Percentiles rank a stretch among this genome's conserved stretches.
phyloP scores from a whole-genome alignment of 2,329 filamentous ascomycete genomes.

The Coleophoma cylindrospora region DNA sequence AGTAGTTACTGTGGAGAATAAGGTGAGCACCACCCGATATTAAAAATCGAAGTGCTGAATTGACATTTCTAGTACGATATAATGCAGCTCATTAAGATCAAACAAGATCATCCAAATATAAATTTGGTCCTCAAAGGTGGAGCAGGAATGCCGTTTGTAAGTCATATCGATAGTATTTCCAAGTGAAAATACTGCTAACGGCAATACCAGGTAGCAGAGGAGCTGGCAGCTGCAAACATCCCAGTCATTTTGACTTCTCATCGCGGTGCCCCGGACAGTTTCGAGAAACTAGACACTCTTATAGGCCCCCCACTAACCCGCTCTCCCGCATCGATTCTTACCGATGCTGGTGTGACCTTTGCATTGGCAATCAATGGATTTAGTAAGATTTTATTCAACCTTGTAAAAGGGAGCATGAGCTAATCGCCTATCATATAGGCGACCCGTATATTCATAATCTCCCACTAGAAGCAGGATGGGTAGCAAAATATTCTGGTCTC shows the following conservation, averaged over 20 bases:
- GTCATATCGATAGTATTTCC: not conserved
- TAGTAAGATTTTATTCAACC: conserved; percentile 11
- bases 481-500: conserved; percentile 33
- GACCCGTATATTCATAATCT: conserved; percentile 35
- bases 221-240: conserved; percentile 33
- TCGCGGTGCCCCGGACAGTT: conserved; percentile 28
- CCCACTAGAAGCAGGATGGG: conserved; percentile 33
- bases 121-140: conserved; percentile 35
- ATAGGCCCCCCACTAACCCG: conserved; percentile 36
- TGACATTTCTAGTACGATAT: conserved; percentile 30
- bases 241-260: conserved; percentile 37
- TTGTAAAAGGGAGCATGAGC: not conserved
- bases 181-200: not conserved
- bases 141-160: conserved; percentile 32
- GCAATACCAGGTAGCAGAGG: conserved; percentile 27
- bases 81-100: conserved; percentile 33
- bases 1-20: conserved; percentile 33
- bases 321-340: conserved; percentile 32
- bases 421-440: conserved; percentile 6
- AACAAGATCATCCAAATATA: conserved; percentile 27
- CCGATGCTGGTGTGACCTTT: conserved; percentile 34
- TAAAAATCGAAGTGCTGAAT: not conserved
- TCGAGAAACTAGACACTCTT: conserved; percentile 31
- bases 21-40: conserved; percentile 18
- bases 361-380: conserved; percentile 24